Evolutionary conservation across 768 basidiomycete genomes (phyloP).

Genomic region (Termitomyces sp.): DNA sequence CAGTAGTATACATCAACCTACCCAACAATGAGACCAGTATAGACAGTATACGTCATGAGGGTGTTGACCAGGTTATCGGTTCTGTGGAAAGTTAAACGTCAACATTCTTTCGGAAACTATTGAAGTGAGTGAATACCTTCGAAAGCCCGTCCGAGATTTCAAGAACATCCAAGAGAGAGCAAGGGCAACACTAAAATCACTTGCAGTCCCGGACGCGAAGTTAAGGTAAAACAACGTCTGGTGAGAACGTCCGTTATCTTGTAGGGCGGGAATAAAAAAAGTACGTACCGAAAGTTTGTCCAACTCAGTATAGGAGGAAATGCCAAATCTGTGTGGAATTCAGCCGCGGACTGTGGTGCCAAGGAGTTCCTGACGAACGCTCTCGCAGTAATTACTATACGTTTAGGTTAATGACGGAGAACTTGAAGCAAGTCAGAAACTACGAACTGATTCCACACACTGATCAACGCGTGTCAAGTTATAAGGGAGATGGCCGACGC

Average conservation of each 20-base stretch:
- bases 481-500: background rate
- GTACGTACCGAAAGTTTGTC: slow-evolving; percentile 30
- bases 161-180: slow-evolving; percentile 44
- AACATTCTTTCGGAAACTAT: background rate
- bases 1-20: slow-evolving; percentile 19
- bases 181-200: slow-evolving; percentile 46
- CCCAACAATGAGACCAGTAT: slow-evolving; percentile 44
- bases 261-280: background rate
- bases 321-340: slow-evolving; percentile 30
- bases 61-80: slow-evolving; percentile 44
- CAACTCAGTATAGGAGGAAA: slow-evolving; percentile 31
- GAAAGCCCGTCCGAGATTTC: slow-evolving; percentile 45
- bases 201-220: slow-evolving; percentile 43
- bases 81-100: slow-evolving; percentile 19
- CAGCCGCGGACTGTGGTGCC: background rate
- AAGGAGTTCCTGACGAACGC: slow-evolving; percentile 29
- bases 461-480: slow-evolving; percentile 10
- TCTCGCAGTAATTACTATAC: slow-evolving; percentile 46
- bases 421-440: background rate
- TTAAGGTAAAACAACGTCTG: slow-evolving; percentile 47
- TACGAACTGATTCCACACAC: slow-evolving; percentile 32
- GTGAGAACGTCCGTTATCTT: background rate
- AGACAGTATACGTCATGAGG: slow-evolving; percentile 47
- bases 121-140: slow-evolving; percentile 25
- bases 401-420: background rate